Conservation (phyloP, 2,329 filamentous ascomycete species). For the Trichoderma sp. region DNA sequence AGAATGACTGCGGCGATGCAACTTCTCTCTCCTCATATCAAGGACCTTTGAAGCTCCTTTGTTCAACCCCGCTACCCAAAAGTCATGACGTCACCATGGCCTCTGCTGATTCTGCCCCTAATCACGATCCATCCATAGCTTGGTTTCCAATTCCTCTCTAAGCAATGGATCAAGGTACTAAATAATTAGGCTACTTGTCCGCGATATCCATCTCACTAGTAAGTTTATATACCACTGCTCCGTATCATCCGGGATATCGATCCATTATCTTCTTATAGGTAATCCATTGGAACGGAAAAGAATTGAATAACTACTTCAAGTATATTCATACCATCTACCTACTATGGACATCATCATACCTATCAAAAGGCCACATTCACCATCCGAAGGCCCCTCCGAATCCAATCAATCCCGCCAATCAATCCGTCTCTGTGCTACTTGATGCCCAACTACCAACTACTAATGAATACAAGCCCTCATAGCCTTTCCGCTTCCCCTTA, state of each 20-base stretch:
- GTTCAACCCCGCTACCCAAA: background rate
- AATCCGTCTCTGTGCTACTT: background rate
- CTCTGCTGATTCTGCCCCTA: background rate
- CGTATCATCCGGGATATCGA: background rate
- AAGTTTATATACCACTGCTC: background rate
- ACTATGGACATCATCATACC: background rate
- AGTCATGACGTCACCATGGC: slow-evolving; percentile 7
- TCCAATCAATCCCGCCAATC: background rate
- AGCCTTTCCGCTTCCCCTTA: background rate
- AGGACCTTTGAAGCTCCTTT: background rate
- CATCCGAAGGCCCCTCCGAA: background rate
- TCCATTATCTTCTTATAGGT: background rate
- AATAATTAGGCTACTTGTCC: background rate
- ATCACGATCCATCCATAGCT: background rate
- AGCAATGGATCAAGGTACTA: background rate
- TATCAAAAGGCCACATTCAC: background rate
- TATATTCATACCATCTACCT: background rate
- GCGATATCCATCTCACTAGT: background rate
- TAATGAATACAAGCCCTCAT: background rate
- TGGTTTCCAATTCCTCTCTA: background rate
- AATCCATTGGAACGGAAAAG: background rate
- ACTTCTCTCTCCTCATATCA: background rate
- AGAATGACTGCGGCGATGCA: background rate
- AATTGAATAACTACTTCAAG: background rate
- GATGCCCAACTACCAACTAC: background rate